Base-by-base conservation (phyloP, 352 stramenopile genomes). In the Phytophthora sp. region DNA sequence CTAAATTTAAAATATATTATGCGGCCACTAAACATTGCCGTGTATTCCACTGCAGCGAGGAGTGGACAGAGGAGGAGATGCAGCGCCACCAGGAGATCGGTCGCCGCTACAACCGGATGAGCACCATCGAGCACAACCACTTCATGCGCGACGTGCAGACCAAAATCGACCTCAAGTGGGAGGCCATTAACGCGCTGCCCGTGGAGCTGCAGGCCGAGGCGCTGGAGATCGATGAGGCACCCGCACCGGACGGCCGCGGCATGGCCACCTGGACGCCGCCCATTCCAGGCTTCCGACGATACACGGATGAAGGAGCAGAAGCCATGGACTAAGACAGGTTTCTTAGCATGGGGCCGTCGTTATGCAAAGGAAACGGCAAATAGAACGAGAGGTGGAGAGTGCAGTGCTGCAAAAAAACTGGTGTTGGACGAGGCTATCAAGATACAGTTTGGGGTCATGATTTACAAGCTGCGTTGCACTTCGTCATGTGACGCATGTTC, bases 141-240 rank as follows among this genome's bases (percentile, higher is more conserved):
- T 68, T 89, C 31, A 94, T 94, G 86, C 82, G 85, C 52, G 87
- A 96, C 75, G 47, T 97, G 69, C 89, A 95, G 73, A 95, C 80
- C 60, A 97, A 97, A 81, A 95, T 97, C 66, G 89, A 96, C 71
- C 77, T 97, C 38, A 96, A 96, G 74, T 95, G 89, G 87, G 88
- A 88, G 24, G 90, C 90, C 23, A 97, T 96, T 73, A 95, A 95
- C 60, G 84, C 88, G 50, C 74, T 97, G 36, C 90, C 88, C 12
- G 74, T 57, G 16, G 79, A 95, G 47, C 63, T 96, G 54, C 88
- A 95, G 74, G 71, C 74, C 7, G 90, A 96, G 58, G 90, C 90
- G 24, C 47, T 94, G 27, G 80, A 95, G 49, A 58, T 77, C 24
- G 90, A 97, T 63, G 61, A 79, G 16, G 71, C 80, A 49, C 70